Base-by-base conservation (phyloP, 371 early-diverging fungal species). In the Capillidium heterosporum region DNA sequence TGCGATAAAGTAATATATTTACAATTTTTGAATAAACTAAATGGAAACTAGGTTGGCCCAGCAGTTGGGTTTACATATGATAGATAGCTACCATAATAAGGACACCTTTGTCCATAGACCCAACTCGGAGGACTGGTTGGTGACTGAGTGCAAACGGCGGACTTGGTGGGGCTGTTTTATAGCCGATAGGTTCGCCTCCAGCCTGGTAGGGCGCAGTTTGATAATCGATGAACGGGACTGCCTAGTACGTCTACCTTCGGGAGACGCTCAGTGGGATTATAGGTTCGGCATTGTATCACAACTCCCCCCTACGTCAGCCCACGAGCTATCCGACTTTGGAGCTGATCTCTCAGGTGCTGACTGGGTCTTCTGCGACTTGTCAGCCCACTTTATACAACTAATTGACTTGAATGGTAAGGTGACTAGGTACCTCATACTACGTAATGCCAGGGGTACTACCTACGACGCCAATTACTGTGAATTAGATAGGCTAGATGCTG, bases 151-250 rank as follows among this genome's bases (percentile, higher is more conserved):
- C 15, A 55, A 55, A 42, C n/a, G 55, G 23, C 15, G 55, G 42
- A 55, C 55, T n/a, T 55, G 55, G 55, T 55, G 55, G 55, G 55
- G 55, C 21, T 55, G 55, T 28, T 55, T 55, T 55, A 43, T 55
- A 21, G 55, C 55, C 0, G 55, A 55, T 42, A 39, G 55, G 39
- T 55, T 55, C 42, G 55, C 55, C 17, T 42, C 42, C 3, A 24
- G 29, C 27, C 10, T 55, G 1, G 55, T 55, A 1, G 55, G 55
- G 7, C n/a, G 55, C 17, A 35, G 39, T 7, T 8, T 55, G 11
- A 35, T 35, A 17, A 55, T 55, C 10, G 55, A 55, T 27, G 42
- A 41, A 15, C n/a, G 55, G 19, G 55, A 55, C 43, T 55, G 55
- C 24, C 27, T 55, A 1, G 55, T 55, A 17, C 40, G n/a, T 1